Conservation (phyloP, 1,284 basidiomycete genomes). For the Lentinus polychrous region DNA sequence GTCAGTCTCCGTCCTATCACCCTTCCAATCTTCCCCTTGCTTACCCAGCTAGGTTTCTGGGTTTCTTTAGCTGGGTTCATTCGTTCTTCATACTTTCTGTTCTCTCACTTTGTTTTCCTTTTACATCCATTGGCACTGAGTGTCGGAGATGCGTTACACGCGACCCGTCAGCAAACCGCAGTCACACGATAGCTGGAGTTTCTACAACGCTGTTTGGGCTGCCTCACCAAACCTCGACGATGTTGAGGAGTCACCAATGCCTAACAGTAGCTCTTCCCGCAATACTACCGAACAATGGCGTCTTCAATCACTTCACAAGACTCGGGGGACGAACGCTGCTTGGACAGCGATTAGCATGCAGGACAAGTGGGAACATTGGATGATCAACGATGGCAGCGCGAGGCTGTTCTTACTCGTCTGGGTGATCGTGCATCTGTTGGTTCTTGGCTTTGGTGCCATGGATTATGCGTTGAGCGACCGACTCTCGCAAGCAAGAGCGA, state of each 20-base stretch:
- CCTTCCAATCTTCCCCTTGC: too few relatives aligned
- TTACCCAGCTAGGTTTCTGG: too few relatives aligned
- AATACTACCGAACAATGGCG: constrained; percentile 76
- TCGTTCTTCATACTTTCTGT: too few relatives aligned
- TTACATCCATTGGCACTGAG: too few relatives aligned
- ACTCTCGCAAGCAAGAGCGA: constrained; percentile 47
- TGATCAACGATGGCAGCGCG: constrained; percentile 84
- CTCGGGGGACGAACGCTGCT: constrained; percentile 32
- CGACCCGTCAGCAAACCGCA: too few relatives aligned
- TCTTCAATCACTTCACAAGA: constrained; percentile 71
- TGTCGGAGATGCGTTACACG: too few relatives aligned
- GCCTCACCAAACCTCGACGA: too few relatives aligned
- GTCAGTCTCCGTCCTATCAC: too few relatives aligned
- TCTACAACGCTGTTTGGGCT: too few relatives aligned
- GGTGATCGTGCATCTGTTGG: constrained; percentile 70
- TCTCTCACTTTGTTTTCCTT: too few relatives aligned
- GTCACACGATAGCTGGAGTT: too few relatives aligned
- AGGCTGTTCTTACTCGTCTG: constrained; percentile 72
- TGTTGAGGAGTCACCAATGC: constrained; percentile 12
- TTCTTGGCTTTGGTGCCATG: constrained; percentile 66
- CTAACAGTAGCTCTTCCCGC: constrained; percentile 49
- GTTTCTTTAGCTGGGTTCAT: too few relatives aligned
- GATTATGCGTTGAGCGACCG: constrained; percentile 78
- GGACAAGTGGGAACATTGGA: constrained; percentile 65
- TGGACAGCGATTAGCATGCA: constrained; percentile 28